Base-by-base conservation (phyloP, 225 moss, liverwort and hornwort species). In the Thuidium tamariscinum region DNA sequence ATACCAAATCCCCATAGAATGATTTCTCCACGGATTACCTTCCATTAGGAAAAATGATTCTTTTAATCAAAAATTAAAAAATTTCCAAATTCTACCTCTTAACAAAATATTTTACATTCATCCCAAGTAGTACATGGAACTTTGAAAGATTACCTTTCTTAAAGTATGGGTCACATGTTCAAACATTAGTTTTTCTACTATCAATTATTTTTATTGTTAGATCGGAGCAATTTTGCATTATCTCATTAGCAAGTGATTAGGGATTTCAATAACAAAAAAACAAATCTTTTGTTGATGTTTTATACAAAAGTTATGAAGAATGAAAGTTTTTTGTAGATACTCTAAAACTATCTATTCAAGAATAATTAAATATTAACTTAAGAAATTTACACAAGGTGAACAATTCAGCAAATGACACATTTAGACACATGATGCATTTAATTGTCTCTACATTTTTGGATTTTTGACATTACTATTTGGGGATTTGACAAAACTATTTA, bases 131-230 rank as follows among this genome's bases (percentile, higher is more conserved):
- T 67, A 37, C 13, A 36, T 67, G 7, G 37, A 67, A 36, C 12
- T 67, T 67, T 37, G 12, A 23, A 67, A 22, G 37, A 36, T 36
- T 65, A 10, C 3, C 19, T 65, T 34, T 59, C 26, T 13, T 2
- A 15, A 26, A 61, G 0, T 64, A 34, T 34, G 18, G 0, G 3
- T 3, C 4, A 1, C 3, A 10, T n/a, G n/a, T n/a, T n/a, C n/a
- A 37, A 67, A 37, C 0, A 1, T 7, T 3, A 23, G 0, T 7
- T 68, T 37, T 65, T 23, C 4, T 67, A 13, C 13, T 13, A 39
- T 4, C 1, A 1, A 68, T 2, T 3, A 1, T 39, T 6, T 19
- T 5, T 68, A 68, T 22, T 23, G 23, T 4, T 23, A 39, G 22
- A 68, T 7, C 39, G 7, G 7, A 37, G 7, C 13, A 39, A 68